These are phyloP conservation scores for Phytophthora fragariaefolia DNA, from an alignment of 352 stramenopile species.

Conservation along the genomic window DNA sequence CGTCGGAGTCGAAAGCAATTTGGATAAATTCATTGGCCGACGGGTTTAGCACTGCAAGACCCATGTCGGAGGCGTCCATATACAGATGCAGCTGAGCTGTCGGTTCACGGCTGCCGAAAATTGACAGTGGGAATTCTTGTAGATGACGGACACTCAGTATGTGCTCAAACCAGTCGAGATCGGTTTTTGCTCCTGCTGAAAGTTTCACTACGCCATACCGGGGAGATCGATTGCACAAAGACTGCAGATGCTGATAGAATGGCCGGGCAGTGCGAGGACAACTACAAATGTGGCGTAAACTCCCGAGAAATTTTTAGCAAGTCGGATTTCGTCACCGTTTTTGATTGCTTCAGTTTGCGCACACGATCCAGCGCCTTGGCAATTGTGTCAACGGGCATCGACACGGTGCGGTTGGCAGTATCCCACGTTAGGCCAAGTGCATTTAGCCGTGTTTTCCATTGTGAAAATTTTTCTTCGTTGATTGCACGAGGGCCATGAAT, in stretches of 20 bases:
- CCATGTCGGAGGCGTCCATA: conserved; percentile 1
- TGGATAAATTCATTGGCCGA: neutral
- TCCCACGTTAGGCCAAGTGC: conserved; percentile 17
- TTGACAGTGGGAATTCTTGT: neutral
- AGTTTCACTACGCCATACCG: conserved; percentile 7
- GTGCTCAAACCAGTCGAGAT: neutral
- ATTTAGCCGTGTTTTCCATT: conserved; percentile 5
- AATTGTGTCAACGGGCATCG: conserved; percentile 18
- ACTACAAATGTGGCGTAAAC: conserved; percentile 28
- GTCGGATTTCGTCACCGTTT: neutral
- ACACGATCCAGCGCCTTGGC: conserved; percentile 8
- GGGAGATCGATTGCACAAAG: neutral
- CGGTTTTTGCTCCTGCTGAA: conserved; percentile 1
- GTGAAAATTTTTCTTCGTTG: conserved; percentile 36
- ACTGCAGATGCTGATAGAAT: neutral
- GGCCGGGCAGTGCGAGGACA: conserved; percentile 15
- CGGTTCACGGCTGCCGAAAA: neutral
- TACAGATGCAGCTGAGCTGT: neutral
- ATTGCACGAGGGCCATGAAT: conserved; percentile 22
- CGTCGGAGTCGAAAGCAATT: neutral
- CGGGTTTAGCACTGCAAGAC: no score
- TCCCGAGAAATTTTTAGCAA: conserved; percentile 24
- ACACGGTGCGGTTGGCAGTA: neutral
- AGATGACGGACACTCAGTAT: neutral
- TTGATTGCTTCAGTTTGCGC: neutral